Base-by-base conservation (phyloP, 352 stramenopile species). In the Globisporangium emineosum region DNA sequence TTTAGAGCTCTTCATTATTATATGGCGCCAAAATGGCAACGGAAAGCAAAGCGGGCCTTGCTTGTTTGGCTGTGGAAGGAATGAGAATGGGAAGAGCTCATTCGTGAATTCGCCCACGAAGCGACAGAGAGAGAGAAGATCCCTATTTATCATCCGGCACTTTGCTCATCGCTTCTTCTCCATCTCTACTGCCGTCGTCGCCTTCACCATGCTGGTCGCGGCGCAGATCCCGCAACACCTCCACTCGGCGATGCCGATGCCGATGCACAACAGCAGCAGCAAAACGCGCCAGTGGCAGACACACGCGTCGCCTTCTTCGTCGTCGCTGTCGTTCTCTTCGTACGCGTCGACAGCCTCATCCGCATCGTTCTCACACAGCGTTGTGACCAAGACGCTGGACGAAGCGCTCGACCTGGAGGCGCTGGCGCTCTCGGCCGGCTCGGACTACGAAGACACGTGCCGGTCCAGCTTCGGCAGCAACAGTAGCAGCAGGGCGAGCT, bases 351-450 rank as follows among this genome's bases (percentile, higher is more conserved):
- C 35, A 19, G 35, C 35, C 4, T 19, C 19, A 17, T 56, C 25
- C 15, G 19, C 25, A 15, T n/a, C 50, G 5, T 56, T 37, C 50
- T 13, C 50, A 27, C 64, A 65, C 59, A 53, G 49, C 57, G 62
- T 17, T 60, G 47, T 56, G 64, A 69, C 13, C 40, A 55, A 35
- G 51, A 66, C 40, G 53, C 56, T 30, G 58, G 67, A 83, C 57
- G 75, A 79, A 47, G 62, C 64, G 27, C 60, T 76, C 23, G 77
- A 86, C 70, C 65, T 86, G 23, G 77, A 85, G 51, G 77, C 53
- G 49, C 64, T 85, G 29, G 68, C 65, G n/a, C 70, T 69, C 53
- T 69, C 73, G 53, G 72, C 45, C 17, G 67, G 53, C 56, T 70
- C 42, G 42, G 67, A 61, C 35, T 71, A 72, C 56, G 69, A 72